Conservation (phyloP, 345 rosid species). For the Moricandia arvensis region DNA sequence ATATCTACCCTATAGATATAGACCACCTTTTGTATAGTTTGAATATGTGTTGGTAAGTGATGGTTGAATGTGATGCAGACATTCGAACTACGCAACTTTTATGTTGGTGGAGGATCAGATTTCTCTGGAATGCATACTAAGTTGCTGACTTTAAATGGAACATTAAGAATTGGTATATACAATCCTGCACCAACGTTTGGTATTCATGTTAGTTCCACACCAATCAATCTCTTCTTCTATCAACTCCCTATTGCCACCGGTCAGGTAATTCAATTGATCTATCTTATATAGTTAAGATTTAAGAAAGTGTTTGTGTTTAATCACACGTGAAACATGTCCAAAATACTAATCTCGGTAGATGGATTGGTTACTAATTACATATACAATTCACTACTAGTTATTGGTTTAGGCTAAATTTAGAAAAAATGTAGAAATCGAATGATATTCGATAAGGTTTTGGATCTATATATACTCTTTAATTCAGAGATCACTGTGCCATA, state of each 20-base stretch:
- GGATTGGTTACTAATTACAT: neutral
- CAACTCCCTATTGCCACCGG: conserved; percentile 62
- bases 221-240: conserved; percentile 57
- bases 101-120: conserved; percentile 71
- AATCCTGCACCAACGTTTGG: conserved; percentile 80
- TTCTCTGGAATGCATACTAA: conserved; percentile 70
- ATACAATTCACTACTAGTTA: neutral
- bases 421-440: neutral
- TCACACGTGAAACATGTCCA: neutral
- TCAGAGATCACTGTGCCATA: neutral
- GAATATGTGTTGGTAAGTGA: neutral
- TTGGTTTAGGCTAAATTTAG: neutral
- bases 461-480: neutral
- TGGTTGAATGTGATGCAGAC: conserved; percentile 49
- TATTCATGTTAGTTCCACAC: conserved; percentile 66
- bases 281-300: no score
- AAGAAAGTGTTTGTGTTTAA: no score
- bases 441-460: neutral
- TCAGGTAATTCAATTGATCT: no score
- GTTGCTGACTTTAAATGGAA: conserved; percentile 64
- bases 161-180: conserved; percentile 58
- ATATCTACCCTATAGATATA: neutral
- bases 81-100: conserved; percentile 53
- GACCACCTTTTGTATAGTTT: neutral
- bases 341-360: neutral